Conservation (phyloP, 2,329 filamentous ascomycete genomes). For the Colletotrichum tanaceti region DNA sequence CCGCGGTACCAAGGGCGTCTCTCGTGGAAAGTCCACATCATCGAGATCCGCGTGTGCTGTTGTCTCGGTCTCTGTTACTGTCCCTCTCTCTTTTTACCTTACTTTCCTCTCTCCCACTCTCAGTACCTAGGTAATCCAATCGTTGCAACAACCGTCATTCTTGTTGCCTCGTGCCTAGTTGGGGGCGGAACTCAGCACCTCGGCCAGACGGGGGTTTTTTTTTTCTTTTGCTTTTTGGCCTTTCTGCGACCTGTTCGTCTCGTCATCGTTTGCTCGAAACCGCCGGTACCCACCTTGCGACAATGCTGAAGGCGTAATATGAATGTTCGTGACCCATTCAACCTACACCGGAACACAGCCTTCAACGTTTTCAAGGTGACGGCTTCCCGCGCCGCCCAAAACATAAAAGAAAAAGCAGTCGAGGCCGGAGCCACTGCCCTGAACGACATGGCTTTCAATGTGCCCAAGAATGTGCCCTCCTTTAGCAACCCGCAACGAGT, state of each 20-base stretch:
- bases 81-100: slow-evolving; percentile 39
- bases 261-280: slow-evolving; percentile 35
- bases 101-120: slow-evolving; percentile 10
- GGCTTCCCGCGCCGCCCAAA: slow-evolving; percentile 57
- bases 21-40: slow-evolving; percentile 34
- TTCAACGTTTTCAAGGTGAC: slow-evolving; percentile 60
- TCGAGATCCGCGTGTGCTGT: slow-evolving; percentile 29
- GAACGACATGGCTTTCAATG: slow-evolving; percentile 72
- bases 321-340: slow-evolving; percentile 58
- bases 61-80: slow-evolving; percentile 23
- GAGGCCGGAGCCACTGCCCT: slow-evolving; percentile 62
- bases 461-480: slow-evolving; percentile 77
- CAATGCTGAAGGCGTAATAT: slow-evolving; percentile 45
- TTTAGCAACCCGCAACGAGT: slow-evolving; percentile 73
- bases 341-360: slow-evolving; percentile 50
- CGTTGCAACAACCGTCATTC: slow-evolving; percentile 30
- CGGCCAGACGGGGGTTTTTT: not conserved
- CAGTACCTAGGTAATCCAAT: slow-evolving; percentile 7
- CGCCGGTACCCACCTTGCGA: slow-evolving; percentile 36
- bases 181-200: slow-evolving; percentile 22
- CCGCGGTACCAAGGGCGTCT: slow-evolving; percentile 16
- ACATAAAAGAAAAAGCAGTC: slow-evolving; percentile 60
- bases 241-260: slow-evolving; percentile 28
- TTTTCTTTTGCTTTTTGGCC: not conserved
- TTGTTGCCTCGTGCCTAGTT: slow-evolving; percentile 8